Evolutionary conservation across 2,329 filamentous ascomycete genomes (phyloP), one percentile per base, ranked within the genome.

Genomic region (Neonectria hederae): DNA sequence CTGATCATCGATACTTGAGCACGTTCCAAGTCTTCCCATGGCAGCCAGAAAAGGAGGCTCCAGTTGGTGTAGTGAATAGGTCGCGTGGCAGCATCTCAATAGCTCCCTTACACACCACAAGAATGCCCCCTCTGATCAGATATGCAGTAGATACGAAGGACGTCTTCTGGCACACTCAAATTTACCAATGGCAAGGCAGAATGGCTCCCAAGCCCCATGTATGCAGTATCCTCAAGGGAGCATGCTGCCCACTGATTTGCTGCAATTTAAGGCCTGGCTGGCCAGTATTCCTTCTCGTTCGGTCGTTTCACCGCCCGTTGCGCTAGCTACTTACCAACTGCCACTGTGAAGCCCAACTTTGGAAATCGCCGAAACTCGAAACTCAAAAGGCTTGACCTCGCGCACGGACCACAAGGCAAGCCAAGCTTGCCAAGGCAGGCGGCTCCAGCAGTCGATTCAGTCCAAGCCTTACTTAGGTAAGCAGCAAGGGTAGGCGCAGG

Each of bases 391-490:
- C 35, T 38, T n/a, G 38, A 10, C n/a, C 11, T 3, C 8, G n/a
- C 38, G 48, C 48, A 51, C 48, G 48, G 28, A 51, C 26, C 48
- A 51, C 17, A 9, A 42, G 38, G n/a, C 38, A 42, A 42, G 38
- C 38, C 38, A 19, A 28, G n/a, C n/a, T n/a, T n/a, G n/a, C n/a
- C n/a, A n/a, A n/a, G n/a, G n/a, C n/a, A n/a, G n/a, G 38, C 38
- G n/a, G 38, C 38, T 42, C n/a, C 38, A 42, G n/a, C 26, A 49
- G 46, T 22, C 24, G 24, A 38, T 17, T 17, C n/a, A 49, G 48
- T 26, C 26, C 26, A 19, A 28, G 5, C 17, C n/a, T 5, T 8
- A 32, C 19, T 70, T 70, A 70, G 30, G 66, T 71, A 49, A 69
- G 62, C 62, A 42, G 30, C 22, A 48, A 19, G 35, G 22, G 30